Evolutionary conservation across 768 basidiomycete genomes (phyloP), one percentile per base, ranked within the genome.

Genomic region (Pisolithus albus): DNA sequence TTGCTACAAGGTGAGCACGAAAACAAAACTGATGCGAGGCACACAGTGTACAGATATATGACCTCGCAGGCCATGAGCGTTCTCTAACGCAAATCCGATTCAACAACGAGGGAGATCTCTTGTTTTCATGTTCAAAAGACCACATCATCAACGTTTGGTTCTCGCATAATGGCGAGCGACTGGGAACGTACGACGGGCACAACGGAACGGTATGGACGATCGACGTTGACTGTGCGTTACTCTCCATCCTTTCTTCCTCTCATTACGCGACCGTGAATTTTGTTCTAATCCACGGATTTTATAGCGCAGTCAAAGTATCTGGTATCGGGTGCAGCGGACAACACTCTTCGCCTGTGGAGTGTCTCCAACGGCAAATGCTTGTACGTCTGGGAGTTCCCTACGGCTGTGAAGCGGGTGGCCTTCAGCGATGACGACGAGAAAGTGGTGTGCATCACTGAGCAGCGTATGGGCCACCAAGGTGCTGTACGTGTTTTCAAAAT

Each of bases 161-260:
- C 68, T 86, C 93, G 11, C 91, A 95, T 62, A 99, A 99, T 61
- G 96, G 96, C 47, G 96, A 98, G 75, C 79, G 96, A 52, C 70
- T 99, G 61, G 96, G 96, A 34, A 99, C 96, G 52, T 98, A 96
- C 64, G 83, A 90, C 43, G 96, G 93, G 38, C 84, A 96, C 70
- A 99, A 98, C 62, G 96, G 96, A 51, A 78, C 89, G 0, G 88
- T 99, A 24, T 98, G 96, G 96, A 94, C 93, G 47, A 82, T 94
- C 58, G 93, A 95, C 69, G 83, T 92, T 48, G 96, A 99, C 76
- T 84, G 93, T 96, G 70, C 70, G 90, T 75, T 75, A 53, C 40
- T 34, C 26, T 52, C 4, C 10, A 7, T 50, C 24, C 42, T 39
- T 32, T 23, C 21, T 21, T 18, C 43, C 28, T 24, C 32, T 34